Evolutionary conservation across 2,329 filamentous ascomycete genomes (phyloP).

Genomic region (Trichoderma aggressivum): DNA sequence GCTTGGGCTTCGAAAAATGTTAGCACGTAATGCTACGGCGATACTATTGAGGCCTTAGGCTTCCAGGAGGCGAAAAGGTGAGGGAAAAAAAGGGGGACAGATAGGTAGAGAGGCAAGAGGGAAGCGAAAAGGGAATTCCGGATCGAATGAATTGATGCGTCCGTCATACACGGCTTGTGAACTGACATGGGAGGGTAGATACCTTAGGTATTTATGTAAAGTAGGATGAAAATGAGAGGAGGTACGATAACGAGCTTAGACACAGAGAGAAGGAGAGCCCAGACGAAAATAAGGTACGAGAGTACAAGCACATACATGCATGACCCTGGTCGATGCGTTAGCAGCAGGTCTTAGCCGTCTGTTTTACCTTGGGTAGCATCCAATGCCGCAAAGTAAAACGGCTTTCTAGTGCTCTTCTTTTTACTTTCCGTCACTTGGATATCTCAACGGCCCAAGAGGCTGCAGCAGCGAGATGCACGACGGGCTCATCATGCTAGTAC

Average conservation of each 20-base stretch:
- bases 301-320: background rate
- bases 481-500: background rate
- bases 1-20: background rate
- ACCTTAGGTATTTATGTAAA: too few species aligned
- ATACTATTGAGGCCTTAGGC: background rate
- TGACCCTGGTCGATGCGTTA: slow-evolving; percentile 8
- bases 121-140: background rate
- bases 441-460: background rate
- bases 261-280: background rate
- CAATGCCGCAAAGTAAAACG: background rate
- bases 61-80: background rate
- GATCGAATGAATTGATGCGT: background rate
- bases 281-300: background rate
- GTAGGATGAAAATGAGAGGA: too few species aligned
- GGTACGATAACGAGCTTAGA: too few species aligned
- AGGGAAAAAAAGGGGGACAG: background rate
- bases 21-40: background rate
- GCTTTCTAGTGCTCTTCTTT: slow-evolving; percentile 13
- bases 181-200: too few species aligned
- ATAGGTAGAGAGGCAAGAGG: background rate
- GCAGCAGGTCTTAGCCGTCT: background rate
- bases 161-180: too few species aligned
- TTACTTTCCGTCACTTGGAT: background rate
- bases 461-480: background rate
- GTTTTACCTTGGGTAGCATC: slow-evolving; percentile 5